A percentile compares a stretch with the other conserved stretches of the same genome.
Conservation (phyloP, 2,329 filamentous ascomycete genomes). For the Alternaria sp. region DNA sequence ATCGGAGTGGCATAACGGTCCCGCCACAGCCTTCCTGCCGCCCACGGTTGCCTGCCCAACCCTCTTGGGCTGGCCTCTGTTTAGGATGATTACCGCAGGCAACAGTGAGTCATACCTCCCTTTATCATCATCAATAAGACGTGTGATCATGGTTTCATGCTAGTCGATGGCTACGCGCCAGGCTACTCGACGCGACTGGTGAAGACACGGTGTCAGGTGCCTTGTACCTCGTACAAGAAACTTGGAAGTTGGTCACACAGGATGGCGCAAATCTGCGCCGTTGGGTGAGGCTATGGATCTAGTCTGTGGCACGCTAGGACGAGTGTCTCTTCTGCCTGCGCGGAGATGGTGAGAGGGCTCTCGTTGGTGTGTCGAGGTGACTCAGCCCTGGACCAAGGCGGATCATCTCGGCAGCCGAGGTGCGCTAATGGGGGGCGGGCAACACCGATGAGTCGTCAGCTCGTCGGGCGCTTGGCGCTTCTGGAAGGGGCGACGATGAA, state of each 20-base stretch:
- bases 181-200: constrained; percentile 15
- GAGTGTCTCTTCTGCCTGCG: constrained; percentile 26
- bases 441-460: constrained; percentile 20
- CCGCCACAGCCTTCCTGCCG: constrained; percentile 9
- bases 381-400: constrained; percentile 32
- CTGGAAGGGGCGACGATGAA: constrained; percentile 23
- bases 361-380: constrained; percentile 26
- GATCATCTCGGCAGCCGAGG: constrained; percentile 22
- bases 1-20: not conserved
- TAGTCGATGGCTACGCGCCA: constrained; percentile 11
- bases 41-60: constrained; percentile 10
- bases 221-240: constrained; percentile 16
- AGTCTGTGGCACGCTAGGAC: constrained; percentile 10
- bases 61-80: not conserved
- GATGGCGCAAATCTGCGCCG: constrained; percentile 21
- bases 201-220: constrained; percentile 41
- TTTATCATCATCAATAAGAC: constrained; percentile 10
- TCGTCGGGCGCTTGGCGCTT: constrained; percentile 17
- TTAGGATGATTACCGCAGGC: constrained; percentile 6
- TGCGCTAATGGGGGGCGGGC: constrained; percentile 13
- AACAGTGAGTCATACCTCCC: constrained; percentile 22
- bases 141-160: constrained; percentile 17
- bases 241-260: constrained; percentile 22
- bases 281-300: constrained; percentile 13
- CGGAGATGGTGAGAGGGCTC: constrained; percentile 12